Percentiles rank a stretch among this genome's conserved stretches.
Evolutionary conservation across 306 rosid species (phyloP).

Genomic region (Parietaria judaica): DNA sequence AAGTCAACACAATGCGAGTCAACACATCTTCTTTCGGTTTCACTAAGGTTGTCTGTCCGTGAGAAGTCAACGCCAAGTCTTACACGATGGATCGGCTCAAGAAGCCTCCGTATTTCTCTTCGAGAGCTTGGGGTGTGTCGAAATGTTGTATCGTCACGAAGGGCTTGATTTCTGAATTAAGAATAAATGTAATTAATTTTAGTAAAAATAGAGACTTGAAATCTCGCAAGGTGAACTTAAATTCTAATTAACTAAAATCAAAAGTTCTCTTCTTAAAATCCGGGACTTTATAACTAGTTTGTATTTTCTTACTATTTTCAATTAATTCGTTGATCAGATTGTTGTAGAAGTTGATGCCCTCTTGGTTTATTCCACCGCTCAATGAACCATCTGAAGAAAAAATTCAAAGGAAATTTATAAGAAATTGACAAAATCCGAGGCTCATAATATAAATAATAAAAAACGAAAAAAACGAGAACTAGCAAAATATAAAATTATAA

Average conservation of each 20-base stretch:
- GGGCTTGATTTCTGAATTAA: constrained; percentile 23
- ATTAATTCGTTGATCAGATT: constrained; percentile 19
- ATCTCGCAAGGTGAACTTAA: background rate
- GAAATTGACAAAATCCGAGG: background rate
- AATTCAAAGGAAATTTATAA: background rate
- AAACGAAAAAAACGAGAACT: background rate
- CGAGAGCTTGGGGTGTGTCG: constrained; percentile 30
- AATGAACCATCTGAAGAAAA: constrained; percentile 17
- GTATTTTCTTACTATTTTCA: constrained; percentile 4
- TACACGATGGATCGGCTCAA: constrained; percentile 30
- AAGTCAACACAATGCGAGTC: background rate
- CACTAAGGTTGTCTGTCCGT: no score
- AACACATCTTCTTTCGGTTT: no score
- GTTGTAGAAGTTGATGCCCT: constrained; percentile 23
- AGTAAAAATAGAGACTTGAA: background rate
- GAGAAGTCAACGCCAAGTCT: background rate
- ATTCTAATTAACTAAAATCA: no score
- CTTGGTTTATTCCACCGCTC: constrained; percentile 21
- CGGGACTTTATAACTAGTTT: no score
- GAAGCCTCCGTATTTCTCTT: constrained; percentile 31
- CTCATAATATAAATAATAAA: background rate
- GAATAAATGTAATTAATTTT: background rate
- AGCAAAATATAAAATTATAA: background rate
- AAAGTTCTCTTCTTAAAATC: no score
- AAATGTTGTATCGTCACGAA: constrained; percentile 31